Base-by-base conservation (phyloP, 1,139 yeast species). In the Citeromyces hawaiiensis region DNA sequence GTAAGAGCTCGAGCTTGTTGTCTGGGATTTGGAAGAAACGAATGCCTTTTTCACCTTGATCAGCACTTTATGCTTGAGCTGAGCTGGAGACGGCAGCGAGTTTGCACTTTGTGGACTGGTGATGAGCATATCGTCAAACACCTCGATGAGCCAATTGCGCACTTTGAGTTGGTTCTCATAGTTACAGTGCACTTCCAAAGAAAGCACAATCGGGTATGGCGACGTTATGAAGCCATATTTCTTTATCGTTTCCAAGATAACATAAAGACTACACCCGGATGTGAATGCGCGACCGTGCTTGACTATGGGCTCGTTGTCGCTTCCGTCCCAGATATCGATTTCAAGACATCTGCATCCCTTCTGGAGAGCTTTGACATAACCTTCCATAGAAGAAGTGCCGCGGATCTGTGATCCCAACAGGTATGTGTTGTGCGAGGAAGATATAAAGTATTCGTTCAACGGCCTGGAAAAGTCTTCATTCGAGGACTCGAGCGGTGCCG, bases 351-450 rank as follows among this genome's bases (percentile, higher is more conserved):
- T 66, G 50, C 97, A 91, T 1, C 98, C 97, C 42, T 87, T 72
- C 51, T 87, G 96, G 39, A 93, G 61, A 0, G 86, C 94, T 40
- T 82, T 71, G n/a, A 86, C 78, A 49, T 91, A 93, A 0, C 94
- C 95, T 52, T 91, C 97, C 1, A 86, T 74, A 0, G 95, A 83
- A 0, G 96, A 83, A 13, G 72, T 76, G n/a, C 93, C 96, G 2
- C 79, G 94, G n/a, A 86, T 70, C 53, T 93, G 98, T 30, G 94
- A 68, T 0, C 97, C 98, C 19, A 77, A 60, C 9, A 93, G 63
- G 54, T 91, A 93, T 0, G 98, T 93, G 55, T 93, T 93, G 56
- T 93, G 99, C 0, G 97, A 87, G 0, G 96, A 83, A 0, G 96
- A 85, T 25, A 93, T 82, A 52, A 66, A 87, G 53, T 93, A 93